A percentile compares a stretch with the other conserved stretches of the same genome.
Evolutionary conservation across 139 green algal genomes (phyloP).

Genomic region (Volvox africanus): DNA sequence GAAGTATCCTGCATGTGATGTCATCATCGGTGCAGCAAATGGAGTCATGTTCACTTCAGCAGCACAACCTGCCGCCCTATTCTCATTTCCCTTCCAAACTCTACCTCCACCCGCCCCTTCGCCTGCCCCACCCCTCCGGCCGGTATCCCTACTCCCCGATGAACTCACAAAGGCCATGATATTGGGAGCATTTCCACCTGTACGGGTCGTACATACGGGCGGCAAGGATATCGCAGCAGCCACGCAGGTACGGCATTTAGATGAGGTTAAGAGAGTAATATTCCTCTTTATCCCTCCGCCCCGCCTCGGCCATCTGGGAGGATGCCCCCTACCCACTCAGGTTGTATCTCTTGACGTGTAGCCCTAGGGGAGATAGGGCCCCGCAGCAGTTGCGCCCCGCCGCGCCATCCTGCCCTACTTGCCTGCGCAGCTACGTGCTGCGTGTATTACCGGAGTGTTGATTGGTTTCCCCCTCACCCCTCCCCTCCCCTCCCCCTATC

Average conservation of each 20-base stretch:
- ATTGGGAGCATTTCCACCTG: constrained; percentile 29
- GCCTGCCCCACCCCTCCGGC: background rate
- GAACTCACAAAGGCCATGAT: constrained; percentile 29
- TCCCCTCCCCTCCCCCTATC: background rate
- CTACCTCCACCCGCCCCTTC: too few species aligned
- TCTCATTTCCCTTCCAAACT: too few species aligned
- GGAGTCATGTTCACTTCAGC: too few species aligned
- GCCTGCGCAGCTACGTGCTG: too few species aligned
- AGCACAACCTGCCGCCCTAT: too few species aligned
- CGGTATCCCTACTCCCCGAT: background rate
- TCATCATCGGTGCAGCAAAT: too few species aligned
- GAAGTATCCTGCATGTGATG: background rate
- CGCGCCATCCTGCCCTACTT: background rate
- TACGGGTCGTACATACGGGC: constrained; percentile 29
- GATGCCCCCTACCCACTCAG: background rate
- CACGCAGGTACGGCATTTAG: constrained; percentile 1
- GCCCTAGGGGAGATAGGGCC: background rate
- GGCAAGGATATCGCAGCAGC: background rate
- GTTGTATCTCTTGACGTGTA: background rate
- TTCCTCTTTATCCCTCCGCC: background rate
- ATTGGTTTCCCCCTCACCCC: background rate
- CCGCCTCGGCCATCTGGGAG: background rate
- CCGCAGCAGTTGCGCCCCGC: background rate
- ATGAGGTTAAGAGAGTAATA: background rate
- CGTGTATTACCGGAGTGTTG: too few species aligned